Conservation (phyloP, 2,329 filamentous ascomycete genomes). For the Hirsutella rhossiliensis region DNA sequence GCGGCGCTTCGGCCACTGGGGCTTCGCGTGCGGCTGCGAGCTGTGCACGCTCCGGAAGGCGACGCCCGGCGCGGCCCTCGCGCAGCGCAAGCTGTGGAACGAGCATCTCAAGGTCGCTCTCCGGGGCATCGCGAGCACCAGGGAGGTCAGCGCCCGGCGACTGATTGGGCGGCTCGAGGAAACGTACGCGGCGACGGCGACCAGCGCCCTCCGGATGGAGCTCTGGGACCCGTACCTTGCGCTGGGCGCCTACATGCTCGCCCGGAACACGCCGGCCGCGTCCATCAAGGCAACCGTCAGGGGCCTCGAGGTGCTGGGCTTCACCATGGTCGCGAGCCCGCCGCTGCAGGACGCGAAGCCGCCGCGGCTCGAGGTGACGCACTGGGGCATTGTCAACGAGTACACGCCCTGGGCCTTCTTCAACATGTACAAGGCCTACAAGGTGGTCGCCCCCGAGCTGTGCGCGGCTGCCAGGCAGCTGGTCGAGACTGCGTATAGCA, state of each 20-base stretch:
- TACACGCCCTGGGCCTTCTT: constrained; percentile 5
- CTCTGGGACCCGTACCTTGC: constrained; percentile 10
- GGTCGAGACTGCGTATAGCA: constrained; percentile 10
- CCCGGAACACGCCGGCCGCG: constrained; percentile 1
- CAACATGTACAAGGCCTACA: constrained; percentile 7
- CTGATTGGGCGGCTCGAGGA: constrained; percentile 8
- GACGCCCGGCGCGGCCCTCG: constrained; percentile 3
- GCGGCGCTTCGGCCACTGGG: constrained; percentile 21
- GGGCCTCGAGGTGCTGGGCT: constrained; percentile 15
- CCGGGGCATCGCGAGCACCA: background rate
- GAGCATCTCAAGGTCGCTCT: background rate
- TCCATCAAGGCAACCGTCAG: constrained; percentile 9
- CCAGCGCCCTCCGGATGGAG: constrained; percentile 6
- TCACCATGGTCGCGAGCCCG: constrained; percentile 6
- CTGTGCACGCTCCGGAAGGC: constrained; percentile 20
- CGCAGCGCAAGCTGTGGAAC: background rate
- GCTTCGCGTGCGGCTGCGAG: constrained; percentile 28
- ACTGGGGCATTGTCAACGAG: constrained; percentile 11
- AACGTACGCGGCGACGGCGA: constrained; percentile 9
- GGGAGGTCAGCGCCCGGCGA: background rate
- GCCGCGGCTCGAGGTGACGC: constrained; percentile 7
- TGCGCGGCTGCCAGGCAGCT: constrained; percentile 8
- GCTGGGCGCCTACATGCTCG: constrained; percentile 4
- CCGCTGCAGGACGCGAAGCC: background rate
- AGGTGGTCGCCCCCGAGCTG: constrained; percentile 10